phyloP scores from a whole-genome alignment of 345 rosid species.

The Salix brachista region DNA sequence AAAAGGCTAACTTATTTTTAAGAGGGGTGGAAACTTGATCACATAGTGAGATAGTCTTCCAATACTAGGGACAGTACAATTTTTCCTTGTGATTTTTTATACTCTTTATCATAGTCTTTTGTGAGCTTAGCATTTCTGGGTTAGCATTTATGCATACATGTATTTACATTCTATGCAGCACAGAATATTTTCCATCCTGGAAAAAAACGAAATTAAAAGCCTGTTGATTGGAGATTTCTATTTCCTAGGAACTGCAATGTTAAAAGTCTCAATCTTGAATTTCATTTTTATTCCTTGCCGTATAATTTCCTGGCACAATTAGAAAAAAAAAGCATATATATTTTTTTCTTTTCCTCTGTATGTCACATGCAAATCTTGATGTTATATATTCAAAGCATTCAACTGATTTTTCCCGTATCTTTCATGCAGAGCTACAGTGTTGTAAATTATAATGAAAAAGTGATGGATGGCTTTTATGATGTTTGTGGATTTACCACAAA shows the following conservation, averaged over 20 bases:
- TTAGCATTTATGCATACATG: background rate
- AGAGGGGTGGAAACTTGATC: background rate
- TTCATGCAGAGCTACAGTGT: slow-evolving; percentile 74
- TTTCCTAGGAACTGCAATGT: background rate
- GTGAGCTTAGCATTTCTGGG: background rate
- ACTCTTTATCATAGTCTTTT: background rate
- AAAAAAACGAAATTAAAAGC: background rate
- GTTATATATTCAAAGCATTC: background rate
- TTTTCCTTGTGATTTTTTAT: background rate
- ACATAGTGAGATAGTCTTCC: background rate
- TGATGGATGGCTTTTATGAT: slow-evolving; percentile 87
- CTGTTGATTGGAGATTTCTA: background rate
- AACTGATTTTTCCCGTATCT: background rate
- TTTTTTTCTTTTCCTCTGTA: background rate
- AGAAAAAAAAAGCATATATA: background rate
- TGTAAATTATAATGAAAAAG: slow-evolving; percentile 75
- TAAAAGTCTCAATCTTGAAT: background rate
- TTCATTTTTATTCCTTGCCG: background rate
- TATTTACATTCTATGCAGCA: background rate
- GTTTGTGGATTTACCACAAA: slow-evolving; percentile 62
- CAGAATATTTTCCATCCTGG: background rate
- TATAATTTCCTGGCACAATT: background rate
- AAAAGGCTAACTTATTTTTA: background rate
- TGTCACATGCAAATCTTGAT: slow-evolving; percentile 5
- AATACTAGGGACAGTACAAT: background rate